Base-by-base conservation (phyloP, 345 rosid genomes). In the Acer saccharum region DNA sequence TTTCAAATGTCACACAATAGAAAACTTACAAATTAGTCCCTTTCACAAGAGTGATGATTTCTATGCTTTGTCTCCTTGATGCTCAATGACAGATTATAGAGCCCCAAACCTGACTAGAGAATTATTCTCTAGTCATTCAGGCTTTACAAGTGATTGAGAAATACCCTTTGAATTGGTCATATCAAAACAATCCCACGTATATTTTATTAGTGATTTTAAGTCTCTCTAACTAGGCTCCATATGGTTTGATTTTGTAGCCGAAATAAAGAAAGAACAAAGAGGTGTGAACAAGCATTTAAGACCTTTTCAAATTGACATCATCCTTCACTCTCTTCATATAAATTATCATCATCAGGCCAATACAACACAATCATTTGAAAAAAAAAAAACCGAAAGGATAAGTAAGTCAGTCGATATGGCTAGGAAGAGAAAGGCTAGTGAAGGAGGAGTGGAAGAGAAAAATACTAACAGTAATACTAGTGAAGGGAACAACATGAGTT, bases 381-480 rank as follows among this genome's bases (percentile, higher is more conserved):
- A 13, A 48, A n/a, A 13, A 8, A 23, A 23, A 23, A 23, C 25
- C 43, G 74, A 4, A 62, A n/a, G 12, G 68, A n/a, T n/a, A n/a
- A n/a, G n/a, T n/a, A n/a, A 23, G 58, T 10, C 1, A 9, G 46
- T 43, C 6, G 39, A 43, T 1, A 89, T 89, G 93, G 88, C 83
- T 0, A 88, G 89, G 84, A 89, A 86, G 80, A 86, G 91, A 78
- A 88, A 83, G 68, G 58, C 50, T 54, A 17, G 77, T 54, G 86
- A 86, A 25, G 27, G 27, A 77, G 79, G 14, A 69, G 48, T 58
- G 72, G 83, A 83, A 17, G 80, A 39, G 73, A 81, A 73, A 21
- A 75, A 13, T 20, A n/a, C 44, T 43, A 43, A 1, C 10, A 29
- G 1, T 29, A 29, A 32, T 32, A 32, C 39, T 35, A 21, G 48